Evolutionary conservation across 768 basidiomycete genomes (phyloP).

Genomic region (Rossbeevera mucosa): DNA sequence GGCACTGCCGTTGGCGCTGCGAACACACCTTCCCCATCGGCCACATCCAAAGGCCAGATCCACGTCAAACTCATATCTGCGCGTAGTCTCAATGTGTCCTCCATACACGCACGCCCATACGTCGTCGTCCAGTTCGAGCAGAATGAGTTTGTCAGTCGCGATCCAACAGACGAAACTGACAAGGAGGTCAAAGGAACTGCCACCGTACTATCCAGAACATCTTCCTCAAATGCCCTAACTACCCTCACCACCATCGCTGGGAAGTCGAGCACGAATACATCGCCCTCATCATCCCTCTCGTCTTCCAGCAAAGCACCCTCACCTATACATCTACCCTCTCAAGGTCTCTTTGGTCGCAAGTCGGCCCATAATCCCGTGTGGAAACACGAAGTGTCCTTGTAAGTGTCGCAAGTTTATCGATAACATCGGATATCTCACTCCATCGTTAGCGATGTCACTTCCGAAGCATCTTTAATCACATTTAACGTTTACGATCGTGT

Average conservation of each 20-base stretch:
- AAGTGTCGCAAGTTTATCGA: slow-evolving; percentile 35
- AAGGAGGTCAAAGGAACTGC: slow-evolving; percentile 86
- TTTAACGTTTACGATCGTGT: slow-evolving; percentile 90
- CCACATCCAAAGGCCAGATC: slow-evolving; percentile 66
- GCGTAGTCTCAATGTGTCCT: slow-evolving; percentile 70
- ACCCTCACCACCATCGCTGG: slow-evolving; percentile 61
- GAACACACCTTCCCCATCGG: slow-evolving; percentile 27
- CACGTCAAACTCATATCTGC: slow-evolving; percentile 96
- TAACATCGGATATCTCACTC: slow-evolving; percentile 16
- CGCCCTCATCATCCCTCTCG: slow-evolving; percentile 40
- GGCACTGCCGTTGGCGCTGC: slow-evolving; percentile 16
- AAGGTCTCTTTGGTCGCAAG: slow-evolving; percentile 56
- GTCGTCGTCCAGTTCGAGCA: slow-evolving; percentile 98
- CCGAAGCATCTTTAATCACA: slow-evolving; percentile 74
- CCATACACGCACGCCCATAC: slow-evolving; percentile 70
- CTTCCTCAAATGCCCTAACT: slow-evolving; percentile 60
- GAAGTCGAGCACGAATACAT: slow-evolving; percentile 40
- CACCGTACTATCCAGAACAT: slow-evolving; percentile 49
- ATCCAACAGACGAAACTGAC: slow-evolving; percentile 79
- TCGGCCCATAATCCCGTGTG: slow-evolving; percentile 90
- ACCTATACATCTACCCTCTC: slow-evolving; percentile 25
- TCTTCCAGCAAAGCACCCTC: slow-evolving; percentile 37
- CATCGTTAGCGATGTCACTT: slow-evolving; percentile 81
- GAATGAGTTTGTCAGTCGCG: slow-evolving; percentile 94
- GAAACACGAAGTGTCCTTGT: slow-evolving; percentile 99